Conservation (phyloP, 805 yeast genomes). For the Pichia scutulata region DNA sequence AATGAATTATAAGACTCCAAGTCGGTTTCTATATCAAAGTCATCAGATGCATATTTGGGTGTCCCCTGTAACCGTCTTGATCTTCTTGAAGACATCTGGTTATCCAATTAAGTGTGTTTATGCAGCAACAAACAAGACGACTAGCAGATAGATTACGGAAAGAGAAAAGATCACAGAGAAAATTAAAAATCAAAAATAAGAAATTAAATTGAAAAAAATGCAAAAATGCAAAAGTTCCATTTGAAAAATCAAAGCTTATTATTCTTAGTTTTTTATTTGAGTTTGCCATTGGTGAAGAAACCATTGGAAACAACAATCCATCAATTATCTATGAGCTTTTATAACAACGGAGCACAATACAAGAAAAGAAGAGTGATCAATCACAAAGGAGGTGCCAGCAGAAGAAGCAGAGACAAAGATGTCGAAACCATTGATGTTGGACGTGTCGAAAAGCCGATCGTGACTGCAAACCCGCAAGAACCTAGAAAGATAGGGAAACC, state of each 20-base stretch:
- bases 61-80: slow-evolving; percentile 21
- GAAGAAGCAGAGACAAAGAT: slow-evolving; percentile 13
- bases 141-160: background rate
- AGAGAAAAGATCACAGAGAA: background rate
- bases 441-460: background rate
- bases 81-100: slow-evolving; percentile 25
- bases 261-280: no score
- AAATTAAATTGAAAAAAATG: background rate
- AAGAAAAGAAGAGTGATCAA: slow-evolving; percentile 19
- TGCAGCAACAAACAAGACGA: background rate
- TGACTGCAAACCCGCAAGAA: background rate
- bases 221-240: background rate
- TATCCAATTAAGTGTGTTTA: background rate
- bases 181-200: background rate
- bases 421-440: background rate
- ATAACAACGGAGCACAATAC: slow-evolving; percentile 1
- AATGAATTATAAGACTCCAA: background rate
- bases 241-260: no score
- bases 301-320: background rate
- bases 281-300: background rate
- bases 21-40: slow-evolving; percentile 10
- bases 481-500: slow-evolving; percentile 18
- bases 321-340: background rate
- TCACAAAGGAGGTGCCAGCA: slow-evolving; percentile 8
- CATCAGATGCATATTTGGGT: slow-evolving; percentile 15